A percentile compares a stretch with the other conserved stretches of the same genome.
phyloP scores from a whole-genome alignment of 306 rosid genomes.

The Dryas drummondii region DNA sequence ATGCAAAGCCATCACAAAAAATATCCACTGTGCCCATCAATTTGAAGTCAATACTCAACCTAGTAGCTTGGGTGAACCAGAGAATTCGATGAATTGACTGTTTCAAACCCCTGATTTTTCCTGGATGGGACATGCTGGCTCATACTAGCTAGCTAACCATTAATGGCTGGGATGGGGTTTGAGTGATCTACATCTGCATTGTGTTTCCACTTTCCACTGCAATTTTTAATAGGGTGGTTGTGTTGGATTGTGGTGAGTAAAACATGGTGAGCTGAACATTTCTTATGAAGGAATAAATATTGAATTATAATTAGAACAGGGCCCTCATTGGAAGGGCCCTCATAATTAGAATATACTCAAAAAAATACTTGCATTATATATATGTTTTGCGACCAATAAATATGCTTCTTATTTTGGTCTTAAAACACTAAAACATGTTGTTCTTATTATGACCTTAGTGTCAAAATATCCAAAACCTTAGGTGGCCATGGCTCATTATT shows the following conservation, averaged over 20 bases:
- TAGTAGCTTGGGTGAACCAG: background rate
- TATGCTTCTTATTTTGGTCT: too few species aligned
- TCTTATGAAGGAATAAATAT: background rate
- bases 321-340: too few species aligned
- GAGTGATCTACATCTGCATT: slow-evolving; percentile 1
- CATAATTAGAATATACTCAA: too few species aligned
- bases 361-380: too few species aligned
- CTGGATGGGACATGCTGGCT: background rate
- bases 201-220: slow-evolving; percentile 23
- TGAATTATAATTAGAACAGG: too few species aligned
- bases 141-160: background rate
- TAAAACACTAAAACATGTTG: too few species aligned
- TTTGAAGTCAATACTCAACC: background rate
- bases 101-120: background rate
- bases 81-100: background rate
- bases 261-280: background rate
- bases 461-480: too few species aligned
- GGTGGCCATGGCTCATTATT: too few species aligned
- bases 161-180: background rate
- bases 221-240: slow-evolving; percentile 29
- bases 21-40: background rate
- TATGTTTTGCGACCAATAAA: too few species aligned
- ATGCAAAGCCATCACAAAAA: background rate
- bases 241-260: slow-evolving; percentile 27
- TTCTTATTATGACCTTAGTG: too few species aligned